These are phyloP conservation scores for Nakaseomyces uthaithaninus DNA, from an alignment of 1,139 yeast genomes.

Conservation along the genomic window DNA sequence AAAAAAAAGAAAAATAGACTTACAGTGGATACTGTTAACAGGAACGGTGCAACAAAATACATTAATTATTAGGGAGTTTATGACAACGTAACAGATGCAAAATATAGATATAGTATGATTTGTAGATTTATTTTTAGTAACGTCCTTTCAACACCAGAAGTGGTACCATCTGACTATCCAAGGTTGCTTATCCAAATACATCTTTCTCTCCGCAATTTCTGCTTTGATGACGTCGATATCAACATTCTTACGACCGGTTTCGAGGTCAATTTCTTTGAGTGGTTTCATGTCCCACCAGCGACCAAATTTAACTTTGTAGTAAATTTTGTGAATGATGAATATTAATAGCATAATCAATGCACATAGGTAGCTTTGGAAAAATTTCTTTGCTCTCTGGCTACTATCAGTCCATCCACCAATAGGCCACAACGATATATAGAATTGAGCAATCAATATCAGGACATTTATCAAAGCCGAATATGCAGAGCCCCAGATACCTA, in stretches of 20 bases:
- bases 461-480: slow-evolving; percentile 52
- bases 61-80: no score
- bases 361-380: slow-evolving; percentile 46
- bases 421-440: slow-evolving; percentile 75
- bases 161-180: slow-evolving; percentile 34
- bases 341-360: slow-evolving; percentile 41
- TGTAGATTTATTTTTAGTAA: no score
- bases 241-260: slow-evolving; percentile 42
- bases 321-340: slow-evolving; percentile 42
- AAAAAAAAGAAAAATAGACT: not conserved
- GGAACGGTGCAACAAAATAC: no score
- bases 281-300: slow-evolving; percentile 34
- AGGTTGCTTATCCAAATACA: slow-evolving; percentile 21
- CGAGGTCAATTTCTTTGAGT: slow-evolving; percentile 41
- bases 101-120: no score
- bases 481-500: slow-evolving; percentile 62
- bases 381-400: slow-evolving; percentile 35
- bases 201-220: slow-evolving; percentile 21
- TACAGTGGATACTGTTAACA: no score
- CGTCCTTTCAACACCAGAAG: slow-evolving; percentile 40
- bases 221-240: slow-evolving; percentile 33
- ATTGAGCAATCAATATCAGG: slow-evolving; percentile 64
- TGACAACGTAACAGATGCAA: no score
- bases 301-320: slow-evolving; percentile 38
- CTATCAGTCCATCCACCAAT: slow-evolving; percentile 71